Evolutionary conservation across 305 asterid genomes (phyloP).

Genomic region (Fraxinus greggii): DNA sequence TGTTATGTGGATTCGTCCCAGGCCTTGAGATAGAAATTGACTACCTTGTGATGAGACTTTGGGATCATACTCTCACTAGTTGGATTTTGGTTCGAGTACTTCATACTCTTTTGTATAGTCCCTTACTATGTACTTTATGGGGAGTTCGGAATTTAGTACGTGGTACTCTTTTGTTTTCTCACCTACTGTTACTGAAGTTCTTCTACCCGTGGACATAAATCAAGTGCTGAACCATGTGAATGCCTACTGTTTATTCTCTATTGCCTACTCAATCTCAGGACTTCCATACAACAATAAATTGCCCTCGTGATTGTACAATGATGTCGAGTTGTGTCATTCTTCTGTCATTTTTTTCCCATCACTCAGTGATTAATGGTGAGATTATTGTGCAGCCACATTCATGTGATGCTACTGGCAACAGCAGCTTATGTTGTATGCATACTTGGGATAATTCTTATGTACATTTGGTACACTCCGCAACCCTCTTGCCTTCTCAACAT

Average conservation of each 20-base stretch:
- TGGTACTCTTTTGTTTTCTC: not conserved
- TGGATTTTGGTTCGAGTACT: not conserved
- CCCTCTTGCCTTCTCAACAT: constrained; percentile 49
- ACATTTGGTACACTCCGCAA: constrained; percentile 54
- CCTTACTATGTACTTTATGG: not conserved
- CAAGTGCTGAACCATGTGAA: not conserved
- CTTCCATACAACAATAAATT: not conserved
- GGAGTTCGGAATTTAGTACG: not conserved
- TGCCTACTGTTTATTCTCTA: not conserved
- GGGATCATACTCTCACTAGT: not conserved
- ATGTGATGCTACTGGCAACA: constrained; percentile 46
- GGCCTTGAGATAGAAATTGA: not conserved
- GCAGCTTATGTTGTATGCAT: constrained; percentile 44
- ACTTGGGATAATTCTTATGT: constrained; percentile 52
- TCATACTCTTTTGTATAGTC: not conserved
- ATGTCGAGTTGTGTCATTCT: not conserved
- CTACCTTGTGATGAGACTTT: not conserved
- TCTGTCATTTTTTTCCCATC: not conserved
- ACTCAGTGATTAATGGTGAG: not conserved
- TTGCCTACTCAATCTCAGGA: not conserved
- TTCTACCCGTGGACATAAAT: not conserved
- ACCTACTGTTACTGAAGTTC: not conserved
- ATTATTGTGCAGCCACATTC: constrained; percentile 39
- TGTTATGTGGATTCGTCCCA: not conserved
- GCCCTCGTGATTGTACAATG: not conserved